Evolutionary conservation across 768 basidiomycete genomes (phyloP).

Genomic region (Boletus rubropictus): DNA sequence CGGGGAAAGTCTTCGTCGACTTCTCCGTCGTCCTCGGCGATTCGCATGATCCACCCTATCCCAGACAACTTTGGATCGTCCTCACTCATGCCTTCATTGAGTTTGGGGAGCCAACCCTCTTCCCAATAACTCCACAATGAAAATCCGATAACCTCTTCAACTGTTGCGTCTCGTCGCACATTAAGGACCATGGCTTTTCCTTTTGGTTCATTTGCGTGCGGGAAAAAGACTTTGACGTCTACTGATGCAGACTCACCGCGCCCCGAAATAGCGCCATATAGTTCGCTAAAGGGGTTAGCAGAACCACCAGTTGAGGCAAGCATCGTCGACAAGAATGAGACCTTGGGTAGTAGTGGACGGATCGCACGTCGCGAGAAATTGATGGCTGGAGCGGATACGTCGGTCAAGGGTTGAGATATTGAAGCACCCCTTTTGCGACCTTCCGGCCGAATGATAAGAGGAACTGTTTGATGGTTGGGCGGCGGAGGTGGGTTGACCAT

Average conservation of each 20-base stretch:
- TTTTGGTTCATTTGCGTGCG: slow-evolving; percentile 58
- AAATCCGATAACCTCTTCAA: slow-evolving; percentile 95
- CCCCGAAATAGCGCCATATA: slow-evolving; percentile 82
- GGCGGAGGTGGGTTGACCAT: slow-evolving; percentile 43
- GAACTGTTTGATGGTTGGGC: slow-evolving; percentile 15
- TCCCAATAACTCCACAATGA: slow-evolving; percentile 94
- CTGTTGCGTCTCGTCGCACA: slow-evolving; percentile 81
- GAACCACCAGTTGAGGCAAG: slow-evolving; percentile 57
- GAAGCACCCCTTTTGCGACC: slow-evolving; percentile 28
- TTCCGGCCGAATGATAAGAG: slow-evolving; percentile 20
- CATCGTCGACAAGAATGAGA: slow-evolving; percentile 69
- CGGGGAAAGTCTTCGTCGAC: slow-evolving; percentile 99
- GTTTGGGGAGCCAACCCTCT: slow-evolving; percentile 69
- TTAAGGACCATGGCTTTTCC: slow-evolving; percentile 64
- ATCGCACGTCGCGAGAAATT: slow-evolving; percentile 53
- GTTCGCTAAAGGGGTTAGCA: slow-evolving; percentile 82
- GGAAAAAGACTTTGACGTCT: slow-evolving; percentile 78
- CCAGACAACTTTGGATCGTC: slow-evolving; percentile 69
- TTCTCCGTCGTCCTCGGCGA: slow-evolving; percentile 95
- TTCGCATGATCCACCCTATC: slow-evolving; percentile 86
- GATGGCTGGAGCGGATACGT: slow-evolving; percentile 21
- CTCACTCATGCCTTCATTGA: slow-evolving; percentile 61
- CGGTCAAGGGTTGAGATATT: slow-evolving; percentile 21
- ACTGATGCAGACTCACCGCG: slow-evolving; percentile 60
- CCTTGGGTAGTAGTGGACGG: slow-evolving; percentile 35